Evolutionary conservation across 352 stramenopile species (phyloP), one percentile per base, ranked within the genome.

Genomic region (Pythium vanterpoolii): DNA sequence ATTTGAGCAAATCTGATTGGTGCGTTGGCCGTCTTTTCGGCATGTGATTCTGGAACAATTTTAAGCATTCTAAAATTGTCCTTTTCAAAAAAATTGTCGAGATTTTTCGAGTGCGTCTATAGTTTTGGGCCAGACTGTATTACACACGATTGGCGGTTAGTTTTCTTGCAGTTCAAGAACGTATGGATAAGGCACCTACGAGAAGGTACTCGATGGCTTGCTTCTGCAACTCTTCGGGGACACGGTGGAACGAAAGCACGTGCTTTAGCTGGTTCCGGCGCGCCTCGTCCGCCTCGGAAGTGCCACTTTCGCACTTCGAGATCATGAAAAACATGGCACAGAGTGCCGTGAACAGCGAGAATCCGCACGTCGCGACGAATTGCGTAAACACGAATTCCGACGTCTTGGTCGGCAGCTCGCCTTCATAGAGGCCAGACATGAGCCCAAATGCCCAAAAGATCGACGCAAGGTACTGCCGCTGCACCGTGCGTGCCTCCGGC

Each of bases 281-380:
- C 0, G 76, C 78, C 30, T 89, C 81, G 5, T 73, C 69, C n/a
- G 70, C 62, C 30, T 74, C 76, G 3, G 67, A 58, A 23, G 80
- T 66, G 10, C 74, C 71, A 23, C 74, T 86, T 62, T 90, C 81
- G 48, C 78, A 89, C 50, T 90, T 88, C 31, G 81, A 90, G 16
- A 90, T 80, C 74, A 90, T 86, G 52, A 90, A 90, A 33, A 89
- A 84, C 18, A 69, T 87, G 9, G 76, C 81, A 27, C 76, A 87
- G 2, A 90, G 44, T 38, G 86, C 86, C 14, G 77, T 87, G 60
- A 90, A 90, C 16, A 89, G 53, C 9, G 79, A 66, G 56, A 90
- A 87, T 5, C 78, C 81, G n/a, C 76, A 83, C 19, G 86, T 50
- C 4, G 67, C 75, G 26, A 90, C 81, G n/a, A 79, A 63, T 21